phyloP scores from a whole-genome alignment of 176 grass and related monocot species.

The Leersia perrieri region DNA sequence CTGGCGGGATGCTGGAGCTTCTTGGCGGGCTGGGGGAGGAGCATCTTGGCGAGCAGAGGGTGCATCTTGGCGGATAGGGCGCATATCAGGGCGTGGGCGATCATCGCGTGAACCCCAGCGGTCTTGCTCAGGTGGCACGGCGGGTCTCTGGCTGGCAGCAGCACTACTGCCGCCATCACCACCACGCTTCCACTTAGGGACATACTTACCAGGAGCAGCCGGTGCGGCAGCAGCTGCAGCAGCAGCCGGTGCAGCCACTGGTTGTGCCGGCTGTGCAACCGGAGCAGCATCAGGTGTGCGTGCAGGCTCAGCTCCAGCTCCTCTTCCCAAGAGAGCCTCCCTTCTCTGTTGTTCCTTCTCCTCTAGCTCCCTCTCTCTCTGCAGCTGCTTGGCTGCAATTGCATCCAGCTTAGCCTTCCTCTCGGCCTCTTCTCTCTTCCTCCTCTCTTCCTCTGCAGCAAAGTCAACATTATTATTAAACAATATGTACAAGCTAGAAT shows the following conservation, averaged over 20 bases:
- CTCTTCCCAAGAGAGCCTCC: constrained; percentile 50
- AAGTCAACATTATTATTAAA: constrained; percentile 8
- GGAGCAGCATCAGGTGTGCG: constrained; percentile 9
- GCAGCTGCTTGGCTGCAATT: constrained; percentile 69
- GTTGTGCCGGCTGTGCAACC: constrained; percentile 28
- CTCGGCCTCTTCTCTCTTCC: constrained; percentile 75
- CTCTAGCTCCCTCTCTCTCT: constrained; percentile 74
- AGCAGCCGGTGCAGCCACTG: constrained; percentile 37
- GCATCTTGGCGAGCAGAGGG: background rate
- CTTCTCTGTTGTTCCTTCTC: constrained; percentile 56
- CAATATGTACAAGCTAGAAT: background rate
- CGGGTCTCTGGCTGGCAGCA: constrained; percentile 24
- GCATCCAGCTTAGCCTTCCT: constrained; percentile 85
- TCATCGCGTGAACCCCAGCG: constrained; percentile 62
- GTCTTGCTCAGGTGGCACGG: constrained; percentile 41
- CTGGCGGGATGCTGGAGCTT: constrained; percentile 3
- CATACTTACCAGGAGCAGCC: constrained; percentile 54
- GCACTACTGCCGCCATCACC: constrained; percentile 19
- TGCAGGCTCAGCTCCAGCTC: constrained; percentile 26
- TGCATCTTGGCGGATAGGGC: constrained; percentile 26
- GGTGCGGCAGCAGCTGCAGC: constrained; percentile 9
- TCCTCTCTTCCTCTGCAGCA: constrained; percentile 82
- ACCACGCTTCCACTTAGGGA: constrained; percentile 47
- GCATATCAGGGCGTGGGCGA: constrained; percentile 35
- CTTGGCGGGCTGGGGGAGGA: background rate